phyloP scores from a whole-genome alignment of 345 rosid species.

The Linum usitatissimum region DNA sequence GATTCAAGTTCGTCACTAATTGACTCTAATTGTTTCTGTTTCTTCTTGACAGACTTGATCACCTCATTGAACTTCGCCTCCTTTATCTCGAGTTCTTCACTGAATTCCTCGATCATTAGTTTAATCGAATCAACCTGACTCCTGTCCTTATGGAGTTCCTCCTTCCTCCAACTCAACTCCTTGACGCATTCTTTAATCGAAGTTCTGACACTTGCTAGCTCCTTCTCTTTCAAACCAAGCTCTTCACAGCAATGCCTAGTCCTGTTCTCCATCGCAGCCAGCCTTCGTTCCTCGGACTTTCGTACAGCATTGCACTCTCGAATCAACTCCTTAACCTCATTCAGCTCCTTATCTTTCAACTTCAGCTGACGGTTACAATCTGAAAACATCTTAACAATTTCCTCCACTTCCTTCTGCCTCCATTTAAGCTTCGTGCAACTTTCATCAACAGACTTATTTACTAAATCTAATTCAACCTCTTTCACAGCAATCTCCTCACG shows the following conservation, averaged over 20 bases:
- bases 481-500: too few relatives aligned
- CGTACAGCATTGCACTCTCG: not conserved
- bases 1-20: not conserved
- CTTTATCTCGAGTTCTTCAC: slow-evolving; percentile 5
- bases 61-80: not conserved
- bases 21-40: slow-evolving; percentile 16
- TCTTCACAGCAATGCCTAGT: not conserved
- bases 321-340: not conserved
- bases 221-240: not conserved
- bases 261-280: not conserved
- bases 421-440: too few relatives aligned
- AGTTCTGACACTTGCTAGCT: too few relatives aligned
- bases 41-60: not conserved
- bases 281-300: not conserved
- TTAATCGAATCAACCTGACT: too few relatives aligned
- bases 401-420: too few relatives aligned
- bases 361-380: not conserved
- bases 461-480: not conserved
- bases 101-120: not conserved
- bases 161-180: not conserved
- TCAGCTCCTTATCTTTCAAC: not conserved
- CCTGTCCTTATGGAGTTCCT: not conserved
- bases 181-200: too few relatives aligned
- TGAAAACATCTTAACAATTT: not conserved
- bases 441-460: not conserved